phyloP scores from a whole-genome alignment of 179 eudicot species.

The Spinacia oleracea region DNA sequence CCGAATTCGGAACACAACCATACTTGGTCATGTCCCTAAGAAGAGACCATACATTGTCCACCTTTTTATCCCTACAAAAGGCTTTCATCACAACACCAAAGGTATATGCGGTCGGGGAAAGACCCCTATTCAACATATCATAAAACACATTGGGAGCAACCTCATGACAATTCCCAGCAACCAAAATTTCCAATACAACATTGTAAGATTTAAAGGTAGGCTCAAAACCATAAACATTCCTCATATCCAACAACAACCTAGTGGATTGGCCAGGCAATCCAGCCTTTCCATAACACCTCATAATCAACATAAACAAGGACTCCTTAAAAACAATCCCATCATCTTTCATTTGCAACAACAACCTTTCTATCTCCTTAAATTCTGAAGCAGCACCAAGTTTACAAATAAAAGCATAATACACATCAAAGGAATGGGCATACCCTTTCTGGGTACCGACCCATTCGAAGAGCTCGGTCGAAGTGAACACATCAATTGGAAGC shows the following conservation, averaged over 20 bases:
- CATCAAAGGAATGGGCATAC: conserved; percentile 76
- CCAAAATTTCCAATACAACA: conserved; percentile 75
- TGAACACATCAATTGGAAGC: conserved; percentile 80
- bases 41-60: conserved; percentile 77
- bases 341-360: conserved; percentile 77
- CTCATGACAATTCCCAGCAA: conserved; percentile 59
- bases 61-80: conserved; percentile 63
- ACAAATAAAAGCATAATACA: conserved; percentile 66
- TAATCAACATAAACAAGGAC: conserved; percentile 66
- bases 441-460: conserved; percentile 75
- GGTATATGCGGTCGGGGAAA: conserved; percentile 75
- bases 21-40: conserved; percentile 89
- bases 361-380: conserved; percentile 68
- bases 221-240: conserved; percentile 50
- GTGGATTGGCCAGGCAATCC: conserved; percentile 91
- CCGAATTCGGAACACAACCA: conserved; percentile 91
- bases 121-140: conserved; percentile 77
- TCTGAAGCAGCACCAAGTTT: conserved; percentile 62
- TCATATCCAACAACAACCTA: conserved; percentile 88
- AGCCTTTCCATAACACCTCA: conserved; percentile 76
- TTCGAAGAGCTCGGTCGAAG: conserved; percentile 71
- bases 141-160: conserved; percentile 78
- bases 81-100: conserved; percentile 85
- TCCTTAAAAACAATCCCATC: conserved; percentile 68
- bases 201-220: conserved; percentile 77